These are phyloP conservation scores for Berkeleyomyces rouxiae DNA, from an alignment of 2,329 filamentous ascomycete species.

Conservation along the genomic window DNA sequence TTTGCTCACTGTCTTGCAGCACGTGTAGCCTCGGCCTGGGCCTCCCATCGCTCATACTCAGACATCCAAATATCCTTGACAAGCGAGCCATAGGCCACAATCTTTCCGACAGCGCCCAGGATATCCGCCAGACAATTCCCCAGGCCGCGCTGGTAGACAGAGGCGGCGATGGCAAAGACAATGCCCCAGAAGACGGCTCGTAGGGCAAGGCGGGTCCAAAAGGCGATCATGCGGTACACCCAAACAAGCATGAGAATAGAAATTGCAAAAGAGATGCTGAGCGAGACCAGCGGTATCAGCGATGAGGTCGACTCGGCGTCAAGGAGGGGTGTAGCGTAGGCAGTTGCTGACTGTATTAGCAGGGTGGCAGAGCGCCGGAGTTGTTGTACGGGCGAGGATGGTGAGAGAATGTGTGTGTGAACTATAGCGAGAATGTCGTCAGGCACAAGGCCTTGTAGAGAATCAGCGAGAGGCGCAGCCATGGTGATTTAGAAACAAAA, in stretches of 20 bases:
- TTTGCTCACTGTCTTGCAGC: slow-evolving; percentile 10
- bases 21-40: slow-evolving; percentile 23
- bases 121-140: slow-evolving; percentile 47
- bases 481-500: background rate
- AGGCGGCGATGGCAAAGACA: slow-evolving; percentile 35
- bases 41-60: slow-evolving; percentile 42
- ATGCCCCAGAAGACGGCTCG: slow-evolving; percentile 47
- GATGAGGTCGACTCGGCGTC: slow-evolving; percentile 23
- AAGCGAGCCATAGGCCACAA: slow-evolving; percentile 30
- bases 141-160: slow-evolving; percentile 48
- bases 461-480: slow-evolving; percentile 12
- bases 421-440: slow-evolving; percentile 28
- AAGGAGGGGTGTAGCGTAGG: slow-evolving; percentile 23
- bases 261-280: slow-evolving; percentile 19
- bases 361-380: slow-evolving; percentile 22
- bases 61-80: slow-evolving; percentile 37
- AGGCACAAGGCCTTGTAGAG: slow-evolving; percentile 28
- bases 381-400: slow-evolving; percentile 28
- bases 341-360: slow-evolving; percentile 15
- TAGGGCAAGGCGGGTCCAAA: slow-evolving; percentile 54
- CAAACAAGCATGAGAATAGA: slow-evolving; percentile 25
- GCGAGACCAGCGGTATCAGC: slow-evolving; percentile 21
- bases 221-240: slow-evolving; percentile 55
- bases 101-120: slow-evolving; percentile 25
- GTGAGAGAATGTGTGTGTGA: slow-evolving; percentile 31